Evolutionary conservation across 441 rosid genomes (phyloP).

Genomic region (Corymbia citriodora): DNA sequence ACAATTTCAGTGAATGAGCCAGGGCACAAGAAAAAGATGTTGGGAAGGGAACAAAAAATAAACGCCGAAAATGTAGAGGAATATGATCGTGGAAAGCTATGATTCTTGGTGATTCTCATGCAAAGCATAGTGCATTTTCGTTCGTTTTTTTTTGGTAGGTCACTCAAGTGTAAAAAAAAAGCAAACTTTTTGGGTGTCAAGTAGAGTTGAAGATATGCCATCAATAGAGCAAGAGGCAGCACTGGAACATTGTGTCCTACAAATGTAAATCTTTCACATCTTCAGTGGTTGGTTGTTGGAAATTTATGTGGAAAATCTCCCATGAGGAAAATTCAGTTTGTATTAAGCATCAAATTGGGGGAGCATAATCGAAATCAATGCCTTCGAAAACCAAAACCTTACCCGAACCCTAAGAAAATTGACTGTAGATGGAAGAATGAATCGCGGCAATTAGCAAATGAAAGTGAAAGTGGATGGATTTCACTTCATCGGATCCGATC

Average conservation of each 20-base stretch:
- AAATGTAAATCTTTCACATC: too few relatives aligned
- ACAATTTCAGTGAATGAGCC: not conserved
- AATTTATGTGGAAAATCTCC: not conserved
- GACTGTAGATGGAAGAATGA: not conserved
- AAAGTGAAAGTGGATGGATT: too few relatives aligned
- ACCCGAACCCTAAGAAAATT: not conserved
- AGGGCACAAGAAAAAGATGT: not conserved
- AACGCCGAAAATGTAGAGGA: too few relatives aligned
- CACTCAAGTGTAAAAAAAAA: too few relatives aligned
- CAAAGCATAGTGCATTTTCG: too few relatives aligned
- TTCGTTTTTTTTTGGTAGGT: too few relatives aligned
- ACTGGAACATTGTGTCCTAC: too few relatives aligned
- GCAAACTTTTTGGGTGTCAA: not conserved
- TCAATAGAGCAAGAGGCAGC: not conserved
- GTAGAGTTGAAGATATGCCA: not conserved
- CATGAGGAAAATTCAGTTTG: not conserved
- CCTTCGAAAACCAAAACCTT: not conserved
- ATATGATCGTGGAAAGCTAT: too few relatives aligned
- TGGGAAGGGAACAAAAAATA: not conserved
- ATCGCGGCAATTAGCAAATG: too few relatives aligned
- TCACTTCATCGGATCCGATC: not conserved
- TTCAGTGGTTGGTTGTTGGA: not conserved
- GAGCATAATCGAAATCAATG: not conserved
- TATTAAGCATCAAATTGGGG: rapidly evolving
- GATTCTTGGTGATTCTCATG: too few relatives aligned